Evolutionary conservation across 441 rosid species (phyloP).

Genomic region (Gossypium aridum): DNA sequence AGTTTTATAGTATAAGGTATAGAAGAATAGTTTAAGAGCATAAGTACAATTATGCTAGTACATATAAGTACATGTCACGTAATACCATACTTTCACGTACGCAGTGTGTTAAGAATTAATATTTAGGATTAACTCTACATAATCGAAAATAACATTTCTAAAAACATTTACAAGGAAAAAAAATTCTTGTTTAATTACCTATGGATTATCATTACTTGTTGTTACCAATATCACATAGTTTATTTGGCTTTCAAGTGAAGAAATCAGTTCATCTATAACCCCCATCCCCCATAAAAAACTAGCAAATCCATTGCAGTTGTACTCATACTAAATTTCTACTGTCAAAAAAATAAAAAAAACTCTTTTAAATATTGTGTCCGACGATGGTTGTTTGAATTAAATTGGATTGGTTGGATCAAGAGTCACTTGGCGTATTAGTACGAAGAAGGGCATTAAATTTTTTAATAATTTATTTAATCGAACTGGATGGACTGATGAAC

Average conservation of each 20-base stretch:
- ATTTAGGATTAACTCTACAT: neutral
- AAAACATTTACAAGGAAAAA: neutral
- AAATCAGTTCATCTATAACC: neutral
- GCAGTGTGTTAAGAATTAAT: neutral
- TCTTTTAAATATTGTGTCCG: too few relatives aligned
- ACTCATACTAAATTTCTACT: too few relatives aligned
- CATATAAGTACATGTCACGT: neutral
- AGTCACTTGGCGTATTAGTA: too few relatives aligned
- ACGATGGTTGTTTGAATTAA: too few relatives aligned
- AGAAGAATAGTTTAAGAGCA: neutral
- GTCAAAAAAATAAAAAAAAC: too few relatives aligned
- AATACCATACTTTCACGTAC: neutral
- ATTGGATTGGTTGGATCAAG: too few relatives aligned
- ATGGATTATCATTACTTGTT: neutral
- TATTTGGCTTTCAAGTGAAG: neutral
- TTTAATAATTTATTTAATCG: too few relatives aligned
- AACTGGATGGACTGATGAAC: too few relatives aligned
- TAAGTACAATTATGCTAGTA: neutral
- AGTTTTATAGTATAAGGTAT: neutral
- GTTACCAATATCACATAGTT: neutral
- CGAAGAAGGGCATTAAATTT: too few relatives aligned
- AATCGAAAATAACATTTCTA: neutral
- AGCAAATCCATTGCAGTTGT: too few relatives aligned
- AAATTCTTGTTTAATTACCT: neutral
- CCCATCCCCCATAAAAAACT: too few relatives aligned